Percentiles rank a stretch among this genome's conserved stretches.
Conservation (phyloP, 495 filamentous ascomycete genomes). For the Penicillium soppii region DNA sequence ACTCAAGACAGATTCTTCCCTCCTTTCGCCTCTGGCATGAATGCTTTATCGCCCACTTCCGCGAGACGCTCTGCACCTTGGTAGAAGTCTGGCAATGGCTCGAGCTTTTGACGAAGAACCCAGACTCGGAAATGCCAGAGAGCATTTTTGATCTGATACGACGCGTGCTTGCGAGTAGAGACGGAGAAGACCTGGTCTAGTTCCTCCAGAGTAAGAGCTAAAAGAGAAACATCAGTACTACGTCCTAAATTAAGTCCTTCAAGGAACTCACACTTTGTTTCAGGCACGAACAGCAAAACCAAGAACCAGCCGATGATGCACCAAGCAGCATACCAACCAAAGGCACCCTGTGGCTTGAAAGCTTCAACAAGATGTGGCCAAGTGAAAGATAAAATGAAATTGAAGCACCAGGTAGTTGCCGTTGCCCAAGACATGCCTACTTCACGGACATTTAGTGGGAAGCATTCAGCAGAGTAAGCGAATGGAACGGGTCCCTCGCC, state of each 20-base stretch:
- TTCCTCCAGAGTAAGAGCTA: slow-evolving; percentile 51
- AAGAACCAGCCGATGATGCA: slow-evolving; percentile 57
- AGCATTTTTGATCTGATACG: slow-evolving; percentile 46
- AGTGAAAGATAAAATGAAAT: slow-evolving; percentile 57
- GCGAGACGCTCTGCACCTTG: slow-evolving; percentile 32
- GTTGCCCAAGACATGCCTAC: slow-evolving; percentile 67
- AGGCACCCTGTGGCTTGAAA: slow-evolving; percentile 56
- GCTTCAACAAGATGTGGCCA: slow-evolving; percentile 50
- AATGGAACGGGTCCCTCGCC: slow-evolving; percentile 59
- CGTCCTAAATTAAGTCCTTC: background rate
- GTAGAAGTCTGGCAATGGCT: slow-evolving; percentile 46
- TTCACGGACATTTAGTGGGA: slow-evolving; percentile 63
- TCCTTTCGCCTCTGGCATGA: background rate
- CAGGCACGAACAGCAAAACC: slow-evolving; percentile 55
- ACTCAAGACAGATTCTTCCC: no score
- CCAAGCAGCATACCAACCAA: slow-evolving; percentile 62
- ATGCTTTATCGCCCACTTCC: slow-evolving; percentile 30
- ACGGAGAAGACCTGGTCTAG: slow-evolving; percentile 55
- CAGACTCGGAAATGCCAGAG: slow-evolving; percentile 53
- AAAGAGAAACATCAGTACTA: background rate
- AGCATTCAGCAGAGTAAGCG: slow-evolving; percentile 59
- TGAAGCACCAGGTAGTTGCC: slow-evolving; percentile 51
- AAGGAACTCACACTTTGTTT: slow-evolving; percentile 51
- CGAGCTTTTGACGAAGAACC: slow-evolving; percentile 48
- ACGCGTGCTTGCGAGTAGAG: slow-evolving; percentile 47